These are phyloP conservation scores for Fusarium sublunatum DNA, from an alignment of 2,329 filamentous ascomycete species.

Conservation along the genomic window DNA sequence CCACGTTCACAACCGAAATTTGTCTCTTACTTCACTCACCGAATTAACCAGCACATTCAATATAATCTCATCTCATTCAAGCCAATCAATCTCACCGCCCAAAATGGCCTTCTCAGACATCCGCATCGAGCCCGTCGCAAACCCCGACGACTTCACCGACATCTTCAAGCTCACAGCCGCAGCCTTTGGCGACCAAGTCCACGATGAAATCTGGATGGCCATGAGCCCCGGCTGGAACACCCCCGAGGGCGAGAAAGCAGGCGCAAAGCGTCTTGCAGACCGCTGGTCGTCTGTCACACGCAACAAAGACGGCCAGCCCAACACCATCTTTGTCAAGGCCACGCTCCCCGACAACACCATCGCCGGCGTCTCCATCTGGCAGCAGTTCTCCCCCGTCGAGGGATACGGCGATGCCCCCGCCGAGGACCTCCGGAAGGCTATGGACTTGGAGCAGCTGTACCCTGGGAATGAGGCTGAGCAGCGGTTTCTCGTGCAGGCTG, in stretches of 20 bases:
- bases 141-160: constrained; percentile 44
- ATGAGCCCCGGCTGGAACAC: constrained; percentile 68
- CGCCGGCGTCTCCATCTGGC: constrained; percentile 67
- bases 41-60: rapidly evolving
- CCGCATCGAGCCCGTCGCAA: constrained; percentile 45
- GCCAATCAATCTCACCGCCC: not conserved
- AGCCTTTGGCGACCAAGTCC: constrained; percentile 62
- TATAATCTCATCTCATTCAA: constrained; percentile 2
- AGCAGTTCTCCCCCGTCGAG: constrained; percentile 61
- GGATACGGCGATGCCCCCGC: constrained; percentile 59
- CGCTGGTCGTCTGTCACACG: constrained; percentile 55
- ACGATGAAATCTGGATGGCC: constrained; percentile 62
- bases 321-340: constrained; percentile 66
- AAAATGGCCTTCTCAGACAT: constrained; percentile 20
- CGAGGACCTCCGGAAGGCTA: constrained; percentile 47
- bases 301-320: constrained; percentile 59
- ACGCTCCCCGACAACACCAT: constrained; percentile 56
- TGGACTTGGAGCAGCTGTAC: constrained; percentile 53
- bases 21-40: constrained; percentile 3
- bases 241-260: constrained; percentile 54
- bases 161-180: constrained; percentile 44
- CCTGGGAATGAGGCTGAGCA: constrained; percentile 58
- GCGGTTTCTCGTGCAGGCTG: constrained; percentile 59
- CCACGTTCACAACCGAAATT: not conserved
- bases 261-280: constrained; percentile 53